Evolutionary conservation across 2,329 filamentous ascomycete species (phyloP).

Genomic region (Akanthomyces uredinophilus): DNA sequence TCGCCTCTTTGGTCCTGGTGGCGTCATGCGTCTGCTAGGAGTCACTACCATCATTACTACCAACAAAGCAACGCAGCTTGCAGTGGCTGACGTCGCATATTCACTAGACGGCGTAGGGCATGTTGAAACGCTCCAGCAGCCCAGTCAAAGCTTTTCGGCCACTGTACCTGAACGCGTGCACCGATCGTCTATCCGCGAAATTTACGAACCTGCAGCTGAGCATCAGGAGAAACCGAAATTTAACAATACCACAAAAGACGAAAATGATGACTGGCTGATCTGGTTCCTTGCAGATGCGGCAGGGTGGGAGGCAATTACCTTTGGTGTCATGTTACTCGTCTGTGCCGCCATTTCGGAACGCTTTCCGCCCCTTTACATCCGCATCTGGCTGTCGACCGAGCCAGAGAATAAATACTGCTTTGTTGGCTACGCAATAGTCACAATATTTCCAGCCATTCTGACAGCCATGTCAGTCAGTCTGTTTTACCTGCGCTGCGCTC

Average conservation of each 20-base stretch:
- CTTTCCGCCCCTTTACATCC: background rate
- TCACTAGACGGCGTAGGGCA: background rate
- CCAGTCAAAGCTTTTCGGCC: background rate
- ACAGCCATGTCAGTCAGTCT: background rate
- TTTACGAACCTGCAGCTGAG: background rate
- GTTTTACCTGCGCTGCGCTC: background rate
- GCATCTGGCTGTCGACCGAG: conserved; percentile 14
- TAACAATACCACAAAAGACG: background rate
- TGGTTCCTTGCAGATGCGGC: background rate
- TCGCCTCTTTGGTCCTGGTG: background rate
- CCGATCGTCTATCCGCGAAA: background rate
- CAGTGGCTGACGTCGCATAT: background rate
- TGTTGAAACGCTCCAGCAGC: background rate
- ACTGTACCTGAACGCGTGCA: background rate
- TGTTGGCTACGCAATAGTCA: background rate
- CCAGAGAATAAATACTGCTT: conserved; percentile 3
- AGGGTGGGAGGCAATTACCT: background rate
- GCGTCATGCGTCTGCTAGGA: background rate
- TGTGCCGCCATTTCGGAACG: background rate
- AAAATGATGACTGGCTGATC: background rate
- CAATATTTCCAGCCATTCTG: background rate
- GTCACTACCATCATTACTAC: background rate
- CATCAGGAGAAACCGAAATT: background rate
- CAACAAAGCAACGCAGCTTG: background rate
- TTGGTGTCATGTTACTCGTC: background rate